Evolutionary conservation across 1,284 basidiomycete genomes (phyloP).

Genomic region (Fomitopsis pinicola): DNA sequence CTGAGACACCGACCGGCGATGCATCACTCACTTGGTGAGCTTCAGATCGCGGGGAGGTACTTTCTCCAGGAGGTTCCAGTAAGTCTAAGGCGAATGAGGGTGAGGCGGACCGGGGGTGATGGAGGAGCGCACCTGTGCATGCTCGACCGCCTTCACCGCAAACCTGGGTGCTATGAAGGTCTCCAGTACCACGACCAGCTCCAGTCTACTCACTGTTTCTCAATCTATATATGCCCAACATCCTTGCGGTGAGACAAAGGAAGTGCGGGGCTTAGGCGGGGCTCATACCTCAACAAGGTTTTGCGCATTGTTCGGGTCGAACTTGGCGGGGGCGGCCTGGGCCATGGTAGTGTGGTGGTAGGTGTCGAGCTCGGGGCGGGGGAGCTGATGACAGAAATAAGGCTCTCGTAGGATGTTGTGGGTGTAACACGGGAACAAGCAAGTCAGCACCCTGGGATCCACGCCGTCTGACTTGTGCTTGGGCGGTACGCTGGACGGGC

Average conservation of each 20-base stretch:
- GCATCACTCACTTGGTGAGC: constrained; percentile 67
- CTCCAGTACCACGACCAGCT: neutral
- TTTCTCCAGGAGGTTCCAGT: constrained; percentile 92
- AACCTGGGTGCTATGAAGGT: constrained; percentile 47
- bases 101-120: neutral
- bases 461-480: neutral
- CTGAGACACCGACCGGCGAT: constrained; percentile 6
- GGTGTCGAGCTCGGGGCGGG: neutral
- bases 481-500: neutral
- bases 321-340: constrained; percentile 34
- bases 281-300: constrained; percentile 77
- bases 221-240: constrained; percentile 55
- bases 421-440: no score
- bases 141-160: constrained; percentile 95
- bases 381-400: neutral
- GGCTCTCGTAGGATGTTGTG: neutral
- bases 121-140: constrained; percentile 70
- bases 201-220: constrained; percentile 77
- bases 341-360: constrained; percentile 33
- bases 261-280: neutral
- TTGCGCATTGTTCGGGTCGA: constrained; percentile 84
- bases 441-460: neutral
- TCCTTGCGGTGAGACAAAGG: neutral
- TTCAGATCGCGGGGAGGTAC: constrained; percentile 74
- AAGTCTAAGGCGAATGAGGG: constrained; percentile 54